Conservation (phyloP, 129 eudicot genomes). For the Kitagawia praeruptora region DNA sequence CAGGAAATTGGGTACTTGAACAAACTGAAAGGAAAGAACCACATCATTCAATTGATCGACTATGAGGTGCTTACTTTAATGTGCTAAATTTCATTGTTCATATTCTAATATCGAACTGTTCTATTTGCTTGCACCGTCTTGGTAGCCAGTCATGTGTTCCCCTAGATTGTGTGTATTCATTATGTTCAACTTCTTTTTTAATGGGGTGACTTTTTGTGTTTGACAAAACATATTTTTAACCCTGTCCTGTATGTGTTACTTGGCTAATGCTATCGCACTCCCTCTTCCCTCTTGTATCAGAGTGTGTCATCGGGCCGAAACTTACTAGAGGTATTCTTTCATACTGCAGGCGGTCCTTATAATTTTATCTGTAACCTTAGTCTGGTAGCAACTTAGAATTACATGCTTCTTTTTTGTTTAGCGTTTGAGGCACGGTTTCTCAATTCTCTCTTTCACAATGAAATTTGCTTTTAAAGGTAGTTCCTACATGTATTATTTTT, state of each 20-base stretch:
- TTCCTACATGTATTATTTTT: neutral
- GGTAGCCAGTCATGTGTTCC: neutral
- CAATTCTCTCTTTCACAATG: neutral
- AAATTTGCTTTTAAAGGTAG: neutral
- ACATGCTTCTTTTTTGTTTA: neutral
- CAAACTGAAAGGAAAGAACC: conserved; percentile 70
- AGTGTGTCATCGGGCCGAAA: neutral
- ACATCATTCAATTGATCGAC: conserved; percentile 92
- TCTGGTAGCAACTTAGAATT: neutral
- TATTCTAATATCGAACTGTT: neutral
- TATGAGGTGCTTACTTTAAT: conserved; percentile 58
- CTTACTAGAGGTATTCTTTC: neutral
- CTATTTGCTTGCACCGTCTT: neutral
- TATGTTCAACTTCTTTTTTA: neutral
- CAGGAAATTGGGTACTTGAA: conserved; percentile 88
- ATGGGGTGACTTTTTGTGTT: neutral
- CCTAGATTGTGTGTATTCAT: neutral
- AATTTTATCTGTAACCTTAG: neutral
- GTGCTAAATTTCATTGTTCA: neutral
- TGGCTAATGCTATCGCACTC: neutral
- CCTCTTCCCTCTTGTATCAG: neutral
- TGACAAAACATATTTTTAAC: neutral
- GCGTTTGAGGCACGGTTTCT: neutral
- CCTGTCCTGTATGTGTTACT: neutral
- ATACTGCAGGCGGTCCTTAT: neutral